Percentiles rank a stretch among this genome's conserved stretches.
phyloP scores from a whole-genome alignment of 1,284 basidiomycete species.

The Cryptococcus deneoformans region DNA sequence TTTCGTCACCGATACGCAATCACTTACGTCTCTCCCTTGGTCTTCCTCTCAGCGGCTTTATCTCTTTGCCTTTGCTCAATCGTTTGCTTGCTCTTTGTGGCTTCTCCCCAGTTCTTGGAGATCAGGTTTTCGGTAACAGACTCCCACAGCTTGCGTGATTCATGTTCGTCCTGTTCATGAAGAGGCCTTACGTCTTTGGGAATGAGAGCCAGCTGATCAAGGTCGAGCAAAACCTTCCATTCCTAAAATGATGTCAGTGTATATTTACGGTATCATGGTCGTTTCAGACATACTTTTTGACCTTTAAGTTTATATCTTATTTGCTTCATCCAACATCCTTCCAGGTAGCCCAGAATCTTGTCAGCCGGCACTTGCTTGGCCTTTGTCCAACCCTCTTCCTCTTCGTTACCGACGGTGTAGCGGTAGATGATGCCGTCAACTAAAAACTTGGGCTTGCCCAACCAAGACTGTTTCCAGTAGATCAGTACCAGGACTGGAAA shows the following conservation, averaged over 20 bases:
- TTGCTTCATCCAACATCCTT: conserved; percentile 82
- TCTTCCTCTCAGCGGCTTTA: conserved; percentile 75
- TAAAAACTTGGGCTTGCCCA: conserved; percentile 81
- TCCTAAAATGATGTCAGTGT: conserved; percentile 50
- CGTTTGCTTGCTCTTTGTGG: conserved; percentile 77
- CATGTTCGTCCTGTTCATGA: conserved; percentile 70
- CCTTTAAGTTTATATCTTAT: conserved; percentile 77
- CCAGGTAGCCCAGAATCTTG: conserved; percentile 73
- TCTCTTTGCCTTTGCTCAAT: conserved; percentile 91
- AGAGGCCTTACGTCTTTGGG: conserved; percentile 83
- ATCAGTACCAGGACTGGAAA: not conserved
- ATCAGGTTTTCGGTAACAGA: conserved; percentile 73
- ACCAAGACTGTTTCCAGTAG: conserved; percentile 68
- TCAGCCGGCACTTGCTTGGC: conserved; percentile 85
- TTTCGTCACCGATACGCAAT: not conserved
- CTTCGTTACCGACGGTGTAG: conserved; percentile 59
- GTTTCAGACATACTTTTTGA: conserved; percentile 53
- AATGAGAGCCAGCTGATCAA: conserved; percentile 69
- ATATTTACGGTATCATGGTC: not conserved
- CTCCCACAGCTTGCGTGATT: conserved; percentile 88
- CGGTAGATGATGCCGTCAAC: conserved; percentile 88
- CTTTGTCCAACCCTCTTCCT: conserved; percentile 65
- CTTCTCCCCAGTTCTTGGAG: conserved; percentile 83
- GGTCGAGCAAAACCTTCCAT: conserved; percentile 69
- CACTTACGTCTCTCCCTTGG: conserved; percentile 70